Base-by-base conservation (phyloP, 371 early-diverging fungal genomes). In the Mortierella sp. region DNA sequence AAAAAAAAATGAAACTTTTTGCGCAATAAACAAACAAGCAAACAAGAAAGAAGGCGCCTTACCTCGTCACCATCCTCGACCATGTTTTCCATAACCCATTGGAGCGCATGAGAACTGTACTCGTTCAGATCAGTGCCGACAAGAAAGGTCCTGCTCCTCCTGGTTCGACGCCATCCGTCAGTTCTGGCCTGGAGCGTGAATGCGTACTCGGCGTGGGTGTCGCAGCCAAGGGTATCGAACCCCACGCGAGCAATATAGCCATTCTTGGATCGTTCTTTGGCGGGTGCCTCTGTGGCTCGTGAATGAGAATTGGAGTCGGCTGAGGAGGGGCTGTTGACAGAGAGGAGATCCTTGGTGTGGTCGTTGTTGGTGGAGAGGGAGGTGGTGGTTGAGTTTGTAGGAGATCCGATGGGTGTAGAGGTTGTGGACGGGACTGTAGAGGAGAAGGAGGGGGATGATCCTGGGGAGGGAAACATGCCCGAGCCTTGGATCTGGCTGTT, bases 21-120 rank as follows among this genome's bases (percentile, higher is more conserved):
- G 18, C 18, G 18, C 35, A 35, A 35, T 29, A 60, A 63, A 58
- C 60, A 58, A 27, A 11, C 24, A 55, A 55, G 1, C 24, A 60
- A 38, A 38, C 18, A 21, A 63, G 14, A 18, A 32, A 29, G 41
- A 11, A n/a, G 38, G 27, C 21, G 24, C 35, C 79, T 90, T 71
- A 93, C 79, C 79, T 93, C 93, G 84, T 93, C 93, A 14, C 92
- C 92, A 77, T 92, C 92, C 68, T 93, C 93, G 81, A 93, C 89
- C 73, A 92, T 88, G 72, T 90, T 90, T 89, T 93, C 91, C 75
- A 82, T 91, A 12, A 91, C 89, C 91, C 91, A 93, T 21, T 87
- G 77, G 3, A 93, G 82, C 65, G 93, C 93, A 84, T 91, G 89
- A 65, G 91, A 90, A 55, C 91, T 90, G 60, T 93, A 90, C 41